phyloP scores from a whole-genome alignment of 176 grass and related monocot species.

The Zoysia pacifica region DNA sequence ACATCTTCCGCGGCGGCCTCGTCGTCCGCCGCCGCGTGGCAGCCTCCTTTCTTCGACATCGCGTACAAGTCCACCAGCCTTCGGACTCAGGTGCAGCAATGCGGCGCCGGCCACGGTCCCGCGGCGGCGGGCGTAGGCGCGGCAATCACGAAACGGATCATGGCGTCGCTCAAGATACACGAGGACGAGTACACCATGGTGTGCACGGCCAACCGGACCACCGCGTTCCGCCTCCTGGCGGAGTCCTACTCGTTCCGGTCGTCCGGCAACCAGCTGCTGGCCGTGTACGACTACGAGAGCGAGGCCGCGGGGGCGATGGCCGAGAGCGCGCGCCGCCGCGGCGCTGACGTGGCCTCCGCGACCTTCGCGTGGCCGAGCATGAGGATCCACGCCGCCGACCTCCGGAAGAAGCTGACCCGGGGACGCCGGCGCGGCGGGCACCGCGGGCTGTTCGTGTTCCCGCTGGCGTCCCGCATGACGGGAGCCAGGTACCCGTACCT shows the following conservation, averaged over 20 bases:
- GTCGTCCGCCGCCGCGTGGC: constrained; percentile 17
- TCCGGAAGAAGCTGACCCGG: constrained; percentile 53
- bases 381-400: constrained; percentile 61
- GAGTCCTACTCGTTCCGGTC: constrained; percentile 81
- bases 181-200: constrained; percentile 88
- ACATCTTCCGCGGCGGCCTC: constrained; percentile 19
- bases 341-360: constrained; percentile 65
- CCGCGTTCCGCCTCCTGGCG: constrained; percentile 78
- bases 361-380: constrained; percentile 83
- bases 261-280: constrained; percentile 50
- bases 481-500: constrained; percentile 83
- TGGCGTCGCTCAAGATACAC: constrained; percentile 69
- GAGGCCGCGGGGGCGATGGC: constrained; percentile 68
- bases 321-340: constrained; percentile 54
- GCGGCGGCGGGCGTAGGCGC: constrained; percentile 23
- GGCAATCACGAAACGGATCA: constrained; percentile 63
- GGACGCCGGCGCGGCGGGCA: neutral
- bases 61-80: constrained; percentile 75
- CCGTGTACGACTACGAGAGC: constrained; percentile 85
- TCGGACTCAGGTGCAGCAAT: constrained; percentile 40
- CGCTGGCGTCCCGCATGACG: constrained; percentile 71
- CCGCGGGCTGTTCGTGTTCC: constrained; percentile 81
- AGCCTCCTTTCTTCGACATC: constrained; percentile 87
- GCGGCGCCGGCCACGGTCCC: constrained; percentile 7
- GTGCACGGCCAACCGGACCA: constrained; percentile 83